These are phyloP conservation scores for Leishmania guyanensis DNA, from an alignment of 208 protist species.

Conservation along the genomic window DNA sequence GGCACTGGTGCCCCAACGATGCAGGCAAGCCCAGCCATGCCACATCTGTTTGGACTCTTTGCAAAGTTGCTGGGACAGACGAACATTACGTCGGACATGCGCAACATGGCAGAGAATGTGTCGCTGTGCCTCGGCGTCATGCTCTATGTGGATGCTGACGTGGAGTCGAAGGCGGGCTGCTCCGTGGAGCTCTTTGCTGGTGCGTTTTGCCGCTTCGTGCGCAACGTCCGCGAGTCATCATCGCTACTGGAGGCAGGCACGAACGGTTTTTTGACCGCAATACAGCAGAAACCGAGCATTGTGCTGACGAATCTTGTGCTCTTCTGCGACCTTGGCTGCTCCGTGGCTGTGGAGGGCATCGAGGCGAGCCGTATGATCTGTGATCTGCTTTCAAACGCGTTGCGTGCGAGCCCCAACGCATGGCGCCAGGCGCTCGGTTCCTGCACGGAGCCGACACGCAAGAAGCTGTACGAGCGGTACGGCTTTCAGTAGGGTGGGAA, in stretches of 20 bases:
- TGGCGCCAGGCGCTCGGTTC: constrained; percentile 55
- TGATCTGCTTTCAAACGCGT: constrained; percentile 44
- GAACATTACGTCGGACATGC: constrained; percentile 65
- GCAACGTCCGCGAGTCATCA: constrained; percentile 62
- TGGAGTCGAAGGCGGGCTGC: constrained; percentile 52
- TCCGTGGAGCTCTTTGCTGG: constrained; percentile 47
- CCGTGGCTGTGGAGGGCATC: constrained; percentile 29
- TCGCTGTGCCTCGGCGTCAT: constrained; percentile 74
- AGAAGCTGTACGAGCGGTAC: constrained; percentile 73
- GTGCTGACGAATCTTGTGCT: constrained; percentile 37
- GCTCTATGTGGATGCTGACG: constrained; percentile 54
- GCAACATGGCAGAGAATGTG: constrained; percentile 88
- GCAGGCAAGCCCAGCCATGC: constrained; percentile 33
- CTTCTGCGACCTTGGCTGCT: constrained; percentile 76
- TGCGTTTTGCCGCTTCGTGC: constrained; percentile 76
- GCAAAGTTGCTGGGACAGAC: constrained; percentile 36
- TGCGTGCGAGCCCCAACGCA: constrained; percentile 26
- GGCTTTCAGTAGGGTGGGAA: constrained; percentile 48
- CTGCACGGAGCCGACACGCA: constrained; percentile 51
- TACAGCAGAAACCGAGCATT: constrained; percentile 37
- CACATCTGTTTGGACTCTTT: constrained; percentile 61
- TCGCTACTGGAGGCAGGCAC: constrained; percentile 58
- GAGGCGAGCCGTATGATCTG: constrained; percentile 58
- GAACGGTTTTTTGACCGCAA: constrained; percentile 59
- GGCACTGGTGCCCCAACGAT: constrained; percentile 52